Evolutionary conservation across 2,329 filamentous ascomycete genomes (phyloP), one percentile per base, ranked within the genome.

Genomic region (Penicillium sp.): DNA sequence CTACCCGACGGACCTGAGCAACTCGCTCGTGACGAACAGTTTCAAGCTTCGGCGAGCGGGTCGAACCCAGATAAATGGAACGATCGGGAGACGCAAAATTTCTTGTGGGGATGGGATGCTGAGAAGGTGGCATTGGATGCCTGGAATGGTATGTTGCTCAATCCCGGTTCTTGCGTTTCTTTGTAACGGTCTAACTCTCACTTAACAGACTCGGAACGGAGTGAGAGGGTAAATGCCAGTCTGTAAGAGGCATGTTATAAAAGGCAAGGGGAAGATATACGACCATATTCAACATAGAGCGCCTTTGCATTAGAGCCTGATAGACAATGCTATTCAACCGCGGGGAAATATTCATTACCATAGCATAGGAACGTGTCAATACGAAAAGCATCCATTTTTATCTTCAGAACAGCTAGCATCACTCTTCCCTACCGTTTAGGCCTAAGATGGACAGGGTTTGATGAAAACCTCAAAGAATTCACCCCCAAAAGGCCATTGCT

Each of bases 51-150:
- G 8, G 56, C 57, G 1, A 67, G 59, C 16, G 67, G 62, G 5
- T 54, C 59, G 3, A 73, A 68, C 34, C 85, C 85, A 2, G 86
- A 88, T 70, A 86, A 86, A 71, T 88, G 85, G 85, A 80, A 83
- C 6, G 86, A 85, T 64, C 82, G 83, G 11, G 83, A 87, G 55
- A 84, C 86, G 37, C 86, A 88, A 67, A 77, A 81, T 67, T 64
- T 71, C 16, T 44, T 74, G 21, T 74, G 72, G 71, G 70, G 65
- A 1, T 72, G 69, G 68, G 71, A 74, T 61, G 70, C 71, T 2
- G 72, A 74, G 51, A 65, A 67, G 48, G 66, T 56, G 7, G 68
- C 68, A 2, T 48, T 70, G 50, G 61, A 66, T 36, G 59, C 61
- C n/a, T 73, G 70, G 70, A 62, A 60, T 29, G 62, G 67, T 72